phyloP scores from a whole-genome alignment of 108 stramenopile species.

The Chaetoceros tenuissimus region DNA sequence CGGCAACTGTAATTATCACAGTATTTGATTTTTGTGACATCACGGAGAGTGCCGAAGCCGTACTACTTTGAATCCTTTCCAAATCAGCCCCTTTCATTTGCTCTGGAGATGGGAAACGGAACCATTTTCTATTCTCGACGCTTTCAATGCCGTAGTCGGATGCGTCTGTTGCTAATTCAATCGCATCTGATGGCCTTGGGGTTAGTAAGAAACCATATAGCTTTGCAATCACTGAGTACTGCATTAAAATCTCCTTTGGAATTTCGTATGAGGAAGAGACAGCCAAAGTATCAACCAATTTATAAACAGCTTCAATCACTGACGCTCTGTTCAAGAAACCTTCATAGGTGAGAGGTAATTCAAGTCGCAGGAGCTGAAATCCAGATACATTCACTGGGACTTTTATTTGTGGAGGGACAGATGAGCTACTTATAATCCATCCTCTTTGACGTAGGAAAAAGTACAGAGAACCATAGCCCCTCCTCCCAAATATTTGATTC shows the following conservation, averaged over 20 bases:
- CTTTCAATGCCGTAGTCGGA: conserved; percentile 49
- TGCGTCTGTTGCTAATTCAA: conserved; percentile 71
- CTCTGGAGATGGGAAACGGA: conserved; percentile 10
- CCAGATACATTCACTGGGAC: conserved; percentile 68
- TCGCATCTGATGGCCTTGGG: conserved; percentile 63
- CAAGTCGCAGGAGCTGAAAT: conserved; percentile 63
- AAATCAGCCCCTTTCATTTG: conserved; percentile 50
- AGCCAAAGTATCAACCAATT: conserved; percentile 31
- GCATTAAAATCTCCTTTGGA: conserved; percentile 40
- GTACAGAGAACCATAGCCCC: conserved; percentile 64
- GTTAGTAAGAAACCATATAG: conserved; percentile 59
- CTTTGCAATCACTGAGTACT: conserved; percentile 48
- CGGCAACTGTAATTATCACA: too few relatives aligned
- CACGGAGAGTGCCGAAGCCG: too few relatives aligned
- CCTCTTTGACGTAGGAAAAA: conserved; percentile 39
- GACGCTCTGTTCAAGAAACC: conserved; percentile 66
- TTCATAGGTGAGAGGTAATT: conserved; percentile 48
- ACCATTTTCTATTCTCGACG: conserved; percentile 1
- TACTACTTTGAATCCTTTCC: too few relatives aligned
- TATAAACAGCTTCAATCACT: conserved; percentile 58
- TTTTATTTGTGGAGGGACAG: conserved; percentile 52
- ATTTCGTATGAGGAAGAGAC: conserved; percentile 11
- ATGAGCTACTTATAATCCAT: conserved; percentile 50
- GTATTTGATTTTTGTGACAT: too few relatives aligned
- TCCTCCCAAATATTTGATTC: conserved; percentile 58